Percentiles rank a stretch among this genome's conserved stretches.
These are phyloP conservation scores for Tolypocladium paradoxum DNA, from an alignment of 2,329 filamentous ascomycete genomes.

Conservation along the genomic window DNA sequence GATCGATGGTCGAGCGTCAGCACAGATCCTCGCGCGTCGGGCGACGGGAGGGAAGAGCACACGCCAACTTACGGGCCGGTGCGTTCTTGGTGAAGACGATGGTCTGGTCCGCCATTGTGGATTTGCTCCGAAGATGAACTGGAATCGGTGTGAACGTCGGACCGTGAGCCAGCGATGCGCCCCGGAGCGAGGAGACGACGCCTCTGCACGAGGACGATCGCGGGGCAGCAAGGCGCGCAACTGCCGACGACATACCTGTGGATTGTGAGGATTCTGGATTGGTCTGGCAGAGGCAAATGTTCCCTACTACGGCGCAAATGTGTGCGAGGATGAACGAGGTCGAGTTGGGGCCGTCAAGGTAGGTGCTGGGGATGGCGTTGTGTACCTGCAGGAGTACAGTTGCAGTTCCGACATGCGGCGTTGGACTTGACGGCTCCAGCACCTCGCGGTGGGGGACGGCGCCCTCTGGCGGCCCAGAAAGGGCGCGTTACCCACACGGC, in stretches of 20 bases:
- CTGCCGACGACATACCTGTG: slow-evolving; percentile 15
- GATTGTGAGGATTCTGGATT: not conserved
- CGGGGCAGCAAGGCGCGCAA: slow-evolving; percentile 7
- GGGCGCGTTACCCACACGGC: not conserved
- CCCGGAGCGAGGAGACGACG: slow-evolving; percentile 2
- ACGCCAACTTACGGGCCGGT: slow-evolving; percentile 38
- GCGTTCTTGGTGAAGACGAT: slow-evolving; percentile 49
- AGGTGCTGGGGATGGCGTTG: not conserved
- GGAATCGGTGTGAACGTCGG: slow-evolving; percentile 19
- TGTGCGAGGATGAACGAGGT: not conserved
- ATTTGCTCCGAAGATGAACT: slow-evolving; percentile 18
- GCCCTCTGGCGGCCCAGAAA: slow-evolving; percentile 3
- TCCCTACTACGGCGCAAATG: not conserved
- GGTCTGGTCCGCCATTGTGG: slow-evolving; percentile 36
- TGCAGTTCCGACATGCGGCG: not conserved
- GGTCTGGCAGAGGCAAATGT: not conserved
- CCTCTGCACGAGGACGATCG: slow-evolving; percentile 3
- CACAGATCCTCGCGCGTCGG: slow-evolving; percentile 3
- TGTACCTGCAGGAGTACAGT: not conserved
- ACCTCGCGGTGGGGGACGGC: not conserved
- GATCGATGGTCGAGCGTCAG: not conserved
- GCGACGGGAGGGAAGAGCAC: not conserved
- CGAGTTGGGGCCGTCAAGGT: not conserved
- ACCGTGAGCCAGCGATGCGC: slow-evolving; percentile 2
- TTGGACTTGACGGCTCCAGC: not conserved